These are phyloP conservation scores for Aspergillus hortae DNA, from an alignment of 2,329 filamentous ascomycete species.

Conservation along the genomic window DNA sequence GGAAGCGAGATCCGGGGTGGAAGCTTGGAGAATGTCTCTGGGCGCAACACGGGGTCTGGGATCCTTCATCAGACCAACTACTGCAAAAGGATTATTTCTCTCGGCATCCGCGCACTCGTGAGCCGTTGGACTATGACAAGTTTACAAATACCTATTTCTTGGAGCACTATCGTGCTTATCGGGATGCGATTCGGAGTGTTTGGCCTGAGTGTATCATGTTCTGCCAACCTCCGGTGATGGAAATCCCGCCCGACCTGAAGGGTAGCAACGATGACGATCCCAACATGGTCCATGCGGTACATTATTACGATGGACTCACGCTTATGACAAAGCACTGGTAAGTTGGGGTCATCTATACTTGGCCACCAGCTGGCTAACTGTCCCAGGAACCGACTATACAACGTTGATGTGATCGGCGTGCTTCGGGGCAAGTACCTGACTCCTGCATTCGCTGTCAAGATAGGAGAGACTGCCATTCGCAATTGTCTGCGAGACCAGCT, in stretches of 20 bases:
- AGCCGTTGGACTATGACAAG: conserved; percentile 71
- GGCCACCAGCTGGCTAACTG: conserved; percentile 12
- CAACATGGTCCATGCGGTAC: conserved; percentile 86
- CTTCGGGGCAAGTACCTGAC: conserved; percentile 83
- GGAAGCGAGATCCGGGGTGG: conserved; percentile 84
- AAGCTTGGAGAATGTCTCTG: conserved; percentile 91
- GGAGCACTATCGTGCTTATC: conserved; percentile 75
- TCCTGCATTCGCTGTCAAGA: conserved; percentile 85
- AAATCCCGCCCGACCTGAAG: conserved; percentile 84
- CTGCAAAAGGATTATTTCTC: conserved; percentile 85
- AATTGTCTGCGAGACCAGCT: conserved; percentile 92
- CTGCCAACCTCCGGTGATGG: conserved; percentile 86
- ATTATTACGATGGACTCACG: conserved; percentile 96
- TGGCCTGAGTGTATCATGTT: conserved; percentile 83
- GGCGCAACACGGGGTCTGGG: conserved; percentile 97
- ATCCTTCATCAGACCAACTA: conserved; percentile 71
- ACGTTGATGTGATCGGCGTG: conserved; percentile 91
- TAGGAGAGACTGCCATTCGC: conserved; percentile 89
- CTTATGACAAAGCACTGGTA: conserved; percentile 95
- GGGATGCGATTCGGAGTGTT: conserved; percentile 67
- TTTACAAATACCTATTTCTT: conserved; percentile 94
- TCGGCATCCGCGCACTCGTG: conserved; percentile 70
- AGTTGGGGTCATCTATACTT: conserved; percentile 13
- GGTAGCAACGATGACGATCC: conserved; percentile 84
- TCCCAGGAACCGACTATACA: conserved; percentile 79